These are phyloP conservation scores for Aspergillus neotritici DNA, from an alignment of 2,329 filamentous ascomycete species.

Conservation along the genomic window DNA sequence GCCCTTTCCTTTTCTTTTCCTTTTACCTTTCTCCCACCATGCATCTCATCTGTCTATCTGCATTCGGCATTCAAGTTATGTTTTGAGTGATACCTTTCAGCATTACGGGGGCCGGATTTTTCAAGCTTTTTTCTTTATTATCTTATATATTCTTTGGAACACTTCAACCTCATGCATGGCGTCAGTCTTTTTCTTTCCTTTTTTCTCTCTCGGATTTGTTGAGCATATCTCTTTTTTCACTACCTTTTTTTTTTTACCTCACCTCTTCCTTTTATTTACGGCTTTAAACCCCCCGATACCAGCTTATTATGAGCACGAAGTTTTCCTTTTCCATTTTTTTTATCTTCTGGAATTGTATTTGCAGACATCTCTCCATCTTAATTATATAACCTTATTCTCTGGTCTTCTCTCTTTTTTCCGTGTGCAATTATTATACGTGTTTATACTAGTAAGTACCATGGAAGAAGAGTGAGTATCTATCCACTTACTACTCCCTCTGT, in stretches of 20 bases:
- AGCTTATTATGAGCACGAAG: conserved; percentile 25
- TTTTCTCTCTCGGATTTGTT: conserved; percentile 7
- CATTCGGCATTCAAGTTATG: conserved; percentile 19
- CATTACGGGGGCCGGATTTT: conserved; percentile 18
- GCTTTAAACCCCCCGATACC: conserved; percentile 23
- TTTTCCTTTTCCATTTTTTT: too few relatives aligned
- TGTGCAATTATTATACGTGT: neutral
- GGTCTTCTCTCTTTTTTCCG: neutral
- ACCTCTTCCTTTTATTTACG: conserved; percentile 6
- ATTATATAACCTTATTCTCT: neutral
- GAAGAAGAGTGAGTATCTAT: too few relatives aligned
- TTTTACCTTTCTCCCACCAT: conserved; percentile 8
- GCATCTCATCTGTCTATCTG: conserved; percentile 17
- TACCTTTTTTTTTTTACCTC: neutral
- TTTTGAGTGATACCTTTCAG: conserved; percentile 24
- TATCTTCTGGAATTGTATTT: conserved; percentile 28
- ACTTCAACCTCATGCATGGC: conserved; percentile 21
- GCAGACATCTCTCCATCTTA: conserved; percentile 13
- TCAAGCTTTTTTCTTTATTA: conserved; percentile 17
- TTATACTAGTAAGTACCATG: too few relatives aligned
- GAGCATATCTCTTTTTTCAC: conserved; percentile 1
- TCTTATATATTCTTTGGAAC: conserved; percentile 10
- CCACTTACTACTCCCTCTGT: too few relatives aligned
- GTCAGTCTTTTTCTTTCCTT: conserved; percentile 20
- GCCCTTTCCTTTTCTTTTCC: conserved; percentile 7